These are phyloP conservation scores for Trichoderma parareesei DNA, from an alignment of 495 filamentous ascomycete species.

Conservation along the genomic window DNA sequence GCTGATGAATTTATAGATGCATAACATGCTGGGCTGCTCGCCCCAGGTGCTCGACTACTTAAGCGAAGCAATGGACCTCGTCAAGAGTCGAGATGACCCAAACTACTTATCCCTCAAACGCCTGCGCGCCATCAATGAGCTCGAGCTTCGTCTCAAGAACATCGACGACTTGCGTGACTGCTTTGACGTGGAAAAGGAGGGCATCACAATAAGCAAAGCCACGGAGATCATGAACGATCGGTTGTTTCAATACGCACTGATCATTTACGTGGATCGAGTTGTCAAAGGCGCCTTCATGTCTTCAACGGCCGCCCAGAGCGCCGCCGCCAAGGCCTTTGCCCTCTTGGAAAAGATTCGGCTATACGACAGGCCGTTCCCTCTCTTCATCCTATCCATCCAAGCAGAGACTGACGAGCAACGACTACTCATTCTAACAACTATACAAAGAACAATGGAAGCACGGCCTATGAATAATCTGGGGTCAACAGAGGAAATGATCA, in stretches of 20 bases:
- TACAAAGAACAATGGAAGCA: background rate
- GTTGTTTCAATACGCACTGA: constrained; percentile 14
- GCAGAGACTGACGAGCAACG: constrained; percentile 13
- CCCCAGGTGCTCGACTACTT: constrained; percentile 17
- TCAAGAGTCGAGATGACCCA: background rate
- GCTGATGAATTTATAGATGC: constrained; percentile 13
- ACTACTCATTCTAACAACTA: constrained; percentile 6
- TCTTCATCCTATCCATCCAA: constrained; percentile 11
- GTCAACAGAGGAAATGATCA: constrained; percentile 9
- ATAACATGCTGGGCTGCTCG: constrained; percentile 17
- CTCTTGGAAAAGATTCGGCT: constrained; percentile 7
- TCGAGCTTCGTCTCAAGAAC: background rate
- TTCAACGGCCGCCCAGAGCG: background rate
- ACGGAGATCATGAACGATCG: background rate
- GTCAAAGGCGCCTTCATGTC: constrained; percentile 11
- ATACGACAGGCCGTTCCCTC: constrained; percentile 10
- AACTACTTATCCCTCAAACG: constrained; percentile 3
- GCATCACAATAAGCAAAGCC: background rate
- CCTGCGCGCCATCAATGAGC: background rate
- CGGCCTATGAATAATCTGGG: constrained; percentile 7
- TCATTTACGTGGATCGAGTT: constrained; percentile 18
- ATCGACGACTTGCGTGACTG: constrained; percentile 2
- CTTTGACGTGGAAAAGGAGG: constrained; percentile 9
- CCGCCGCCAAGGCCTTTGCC: constrained; percentile 11
- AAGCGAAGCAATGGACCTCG: constrained; percentile 1